Evolutionary conservation across 176 grass and related monocot species (phyloP).

Genomic region (Canna indica): DNA sequence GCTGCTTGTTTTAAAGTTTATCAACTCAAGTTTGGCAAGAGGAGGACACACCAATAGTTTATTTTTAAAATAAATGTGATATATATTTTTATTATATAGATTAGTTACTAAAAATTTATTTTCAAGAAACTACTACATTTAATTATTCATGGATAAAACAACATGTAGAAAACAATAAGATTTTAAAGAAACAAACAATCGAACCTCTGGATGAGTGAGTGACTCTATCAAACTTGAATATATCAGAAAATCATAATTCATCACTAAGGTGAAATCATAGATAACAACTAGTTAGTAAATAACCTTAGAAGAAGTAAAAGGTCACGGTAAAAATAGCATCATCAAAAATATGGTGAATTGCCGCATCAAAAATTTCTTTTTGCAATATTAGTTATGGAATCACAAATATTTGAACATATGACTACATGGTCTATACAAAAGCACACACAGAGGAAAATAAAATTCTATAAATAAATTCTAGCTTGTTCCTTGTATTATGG

Average conservation of each 20-base stretch:
- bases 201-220: conserved; percentile 48
- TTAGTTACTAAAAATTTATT: neutral
- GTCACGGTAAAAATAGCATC: neutral
- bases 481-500: too few relatives aligned
- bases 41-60: too few relatives aligned
- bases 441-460: too few relatives aligned
- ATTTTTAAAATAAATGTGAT: neutral
- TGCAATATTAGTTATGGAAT: too few relatives aligned
- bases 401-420: too few relatives aligned
- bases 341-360: neutral
- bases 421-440: too few relatives aligned
- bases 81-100: neutral
- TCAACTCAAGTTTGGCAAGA: neutral
- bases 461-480: too few relatives aligned
- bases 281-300: conserved; percentile 14
- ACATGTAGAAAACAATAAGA: neutral
- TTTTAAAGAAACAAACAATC: conserved; percentile 3
- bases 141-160: neutral
- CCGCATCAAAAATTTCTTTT: neutral
- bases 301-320: too few relatives aligned
- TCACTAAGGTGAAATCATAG: conserved; percentile 22
- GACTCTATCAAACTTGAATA: conserved; percentile 67
- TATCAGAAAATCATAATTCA: conserved; percentile 20
- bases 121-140: neutral
- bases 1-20: neutral